These are phyloP conservation scores for Calonectria naviculata DNA, from an alignment of 2,329 filamentous ascomycete species.

Conservation along the genomic window DNA sequence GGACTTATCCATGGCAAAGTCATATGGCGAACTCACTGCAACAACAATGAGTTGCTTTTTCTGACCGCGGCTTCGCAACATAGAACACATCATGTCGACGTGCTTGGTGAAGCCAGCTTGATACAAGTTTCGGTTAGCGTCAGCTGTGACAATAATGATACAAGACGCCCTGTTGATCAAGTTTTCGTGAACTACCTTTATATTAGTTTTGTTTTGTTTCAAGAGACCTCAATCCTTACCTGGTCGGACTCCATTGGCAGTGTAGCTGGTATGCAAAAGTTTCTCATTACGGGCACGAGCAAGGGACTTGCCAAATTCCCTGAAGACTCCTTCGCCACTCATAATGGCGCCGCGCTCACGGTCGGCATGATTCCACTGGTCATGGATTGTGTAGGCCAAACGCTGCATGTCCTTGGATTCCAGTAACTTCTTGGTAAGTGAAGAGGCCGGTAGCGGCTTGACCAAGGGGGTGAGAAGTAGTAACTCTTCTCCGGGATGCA, in stretches of 20 bases:
- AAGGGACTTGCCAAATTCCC: conserved; percentile 88
- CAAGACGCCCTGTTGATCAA: conserved; percentile 89
- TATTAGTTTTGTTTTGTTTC: conserved; percentile 12
- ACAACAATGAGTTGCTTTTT: conserved; percentile 93
- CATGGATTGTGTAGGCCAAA: conserved; percentile 55
- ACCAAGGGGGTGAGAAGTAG: conserved; percentile 89
- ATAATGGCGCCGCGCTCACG: conserved; percentile 73
- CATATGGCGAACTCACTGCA: conserved; percentile 94
- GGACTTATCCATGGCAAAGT: conserved; percentile 91
- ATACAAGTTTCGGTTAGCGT: conserved; percentile 93
- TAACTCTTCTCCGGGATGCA: conserved; percentile 89
- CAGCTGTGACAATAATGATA: conserved; percentile 91
- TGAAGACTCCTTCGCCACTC: conserved; percentile 93
- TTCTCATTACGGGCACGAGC: conserved; percentile 88
- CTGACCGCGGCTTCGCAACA: conserved; percentile 79
- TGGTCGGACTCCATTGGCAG: conserved; percentile 89
- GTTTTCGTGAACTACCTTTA: conserved; percentile 79
- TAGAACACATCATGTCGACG: conserved; percentile 93
- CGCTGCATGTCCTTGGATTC: conserved; percentile 60
- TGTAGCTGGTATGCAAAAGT: conserved; percentile 93
- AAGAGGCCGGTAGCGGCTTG: conserved; percentile 91
- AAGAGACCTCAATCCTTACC: conserved; percentile 47
- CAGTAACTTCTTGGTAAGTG: conserved; percentile 78
- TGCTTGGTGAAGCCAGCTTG: conserved; percentile 97
- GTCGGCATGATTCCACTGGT: conserved; percentile 68